Evolutionary conservation across 495 filamentous ascomycete genomes (phyloP), one percentile per base, ranked within the genome.

Genomic region (Aspergillus taichungensis): DNA sequence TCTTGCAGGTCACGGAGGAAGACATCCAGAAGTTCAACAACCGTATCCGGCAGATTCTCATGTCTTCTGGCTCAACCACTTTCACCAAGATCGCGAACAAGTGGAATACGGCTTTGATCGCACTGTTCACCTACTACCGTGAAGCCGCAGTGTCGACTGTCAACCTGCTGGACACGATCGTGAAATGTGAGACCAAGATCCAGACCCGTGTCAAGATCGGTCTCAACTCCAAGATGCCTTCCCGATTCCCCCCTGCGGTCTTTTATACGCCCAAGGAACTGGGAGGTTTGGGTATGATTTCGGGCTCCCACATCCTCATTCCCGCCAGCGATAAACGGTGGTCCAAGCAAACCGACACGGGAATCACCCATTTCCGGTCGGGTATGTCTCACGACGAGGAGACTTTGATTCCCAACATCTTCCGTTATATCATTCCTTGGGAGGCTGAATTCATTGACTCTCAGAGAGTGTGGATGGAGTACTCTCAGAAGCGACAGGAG

Each of bases 71-170:
- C 24, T 95, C 88, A 4, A 99, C 94, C 3, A 99, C 94, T 1
- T 99, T 99, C 73, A 99, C 94, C 39, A 99, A 99, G 77, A 99
- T 99, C 56, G 94, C 94, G 38, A 99, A 99, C 65, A 99, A 99
- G 65, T 99, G 94, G 94, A 99, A 99, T 64, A 97, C 94, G 0
- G 89, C 85, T 6, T 69, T 99, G 45, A 99, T 99, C 58, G 91
- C 94, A n/a, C 75, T 99, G 24, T 99, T 99, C 71, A 99, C 94
- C 0, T 99, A 99, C 63, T 99, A 97, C 60, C 88, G 94, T 57
- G 94, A 99, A 59, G 94, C 94, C 33, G 94, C 90, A 30, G 89
- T 97, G n/a, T 92, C 88, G 7, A 99, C 94, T 1, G 89, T 97
- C 56, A 88, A 88, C 47, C 72, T 99, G 10, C 76, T 99, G 3